phyloP scores from a whole-genome alignment of 1,139 yeast species.

The Protomyces arabidopsidicola region DNA sequence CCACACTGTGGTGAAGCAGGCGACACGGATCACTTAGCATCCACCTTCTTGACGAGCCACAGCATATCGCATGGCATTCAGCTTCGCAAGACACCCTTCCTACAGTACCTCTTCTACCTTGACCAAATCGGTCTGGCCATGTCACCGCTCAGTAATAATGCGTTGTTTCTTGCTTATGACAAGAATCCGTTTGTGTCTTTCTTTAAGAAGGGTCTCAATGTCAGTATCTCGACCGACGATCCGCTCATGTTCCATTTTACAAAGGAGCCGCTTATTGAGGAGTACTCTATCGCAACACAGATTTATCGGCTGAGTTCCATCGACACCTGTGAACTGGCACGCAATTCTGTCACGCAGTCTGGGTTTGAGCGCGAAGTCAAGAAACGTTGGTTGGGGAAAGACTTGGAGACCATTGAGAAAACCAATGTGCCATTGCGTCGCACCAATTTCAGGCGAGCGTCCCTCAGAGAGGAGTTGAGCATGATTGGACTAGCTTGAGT shows the following conservation, averaged over 20 bases:
- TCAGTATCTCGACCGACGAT: constrained; percentile 88
- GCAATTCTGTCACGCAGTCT: constrained; percentile 79
- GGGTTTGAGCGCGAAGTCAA: constrained; percentile 87
- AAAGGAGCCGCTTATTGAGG: constrained; percentile 95
- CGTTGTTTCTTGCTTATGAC: constrained; percentile 88
- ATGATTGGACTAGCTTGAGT: background rate
- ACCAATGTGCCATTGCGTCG: constrained; percentile 69
- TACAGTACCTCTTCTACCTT: constrained; percentile 85
- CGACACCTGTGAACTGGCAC: constrained; percentile 90
- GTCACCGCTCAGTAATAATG: constrained; percentile 97
- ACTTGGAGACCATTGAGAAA: constrained; percentile 66
- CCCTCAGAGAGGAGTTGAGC: constrained; percentile 7
- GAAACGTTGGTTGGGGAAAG: constrained; percentile 85
- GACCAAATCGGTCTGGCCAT: constrained; percentile 98
- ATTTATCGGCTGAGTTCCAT: constrained; percentile 89
- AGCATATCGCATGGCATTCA: constrained; percentile 94
- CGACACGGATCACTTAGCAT: constrained; percentile 91
- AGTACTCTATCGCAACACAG: constrained; percentile 95
- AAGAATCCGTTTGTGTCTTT: constrained; percentile 87
- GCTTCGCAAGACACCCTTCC: constrained; percentile 85
- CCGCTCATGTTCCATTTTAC: constrained; percentile 94
- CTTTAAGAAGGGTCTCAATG: constrained; percentile 88
- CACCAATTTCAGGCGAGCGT: constrained; percentile 6
- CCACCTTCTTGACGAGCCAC: constrained; percentile 84
- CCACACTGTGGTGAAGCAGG: constrained; percentile 99